These are phyloP conservation scores for Torulaspora franciscae DNA, from an alignment of 805 yeast genomes.

Conservation along the genomic window DNA sequence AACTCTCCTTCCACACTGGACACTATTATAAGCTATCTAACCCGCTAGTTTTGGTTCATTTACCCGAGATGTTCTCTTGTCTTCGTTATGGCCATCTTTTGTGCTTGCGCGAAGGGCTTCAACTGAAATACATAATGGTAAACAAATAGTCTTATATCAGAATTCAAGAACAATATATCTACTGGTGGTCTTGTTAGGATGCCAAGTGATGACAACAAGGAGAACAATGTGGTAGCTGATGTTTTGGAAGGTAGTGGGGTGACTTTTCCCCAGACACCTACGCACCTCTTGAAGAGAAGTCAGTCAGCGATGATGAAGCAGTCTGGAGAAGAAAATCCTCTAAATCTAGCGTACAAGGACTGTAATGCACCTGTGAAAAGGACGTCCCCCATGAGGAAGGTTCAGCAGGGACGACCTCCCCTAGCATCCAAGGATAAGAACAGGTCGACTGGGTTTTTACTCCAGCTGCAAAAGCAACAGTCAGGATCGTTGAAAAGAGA, in stretches of 20 bases:
- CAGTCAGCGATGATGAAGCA: constrained; percentile 20
- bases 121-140: neutral
- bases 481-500: constrained; percentile 15
- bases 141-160: neutral
- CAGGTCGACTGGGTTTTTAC: constrained; percentile 15
- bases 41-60: too few relatives aligned
- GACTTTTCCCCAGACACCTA: constrained; percentile 25
- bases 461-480: constrained; percentile 2
- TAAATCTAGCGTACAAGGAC: constrained; percentile 1
- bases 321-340: constrained; percentile 3
- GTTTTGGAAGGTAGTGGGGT: constrained; percentile 4
- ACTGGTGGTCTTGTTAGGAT: constrained; percentile 1
- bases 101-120: constrained; percentile 5
- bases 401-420: constrained; percentile 24
- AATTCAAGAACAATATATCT: neutral
- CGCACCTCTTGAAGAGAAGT: constrained; percentile 23
- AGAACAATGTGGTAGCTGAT: constrained; percentile 12
- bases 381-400: constrained; percentile 11
- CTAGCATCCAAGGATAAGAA: constrained; percentile 34
- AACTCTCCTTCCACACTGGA: neutral
- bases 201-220: constrained; percentile 14
- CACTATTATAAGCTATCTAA: too few relatives aligned
- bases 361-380: constrained; percentile 11
- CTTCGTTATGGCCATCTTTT: neutral
- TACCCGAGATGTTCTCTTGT: too few relatives aligned